phyloP scores from a whole-genome alignment of 2,329 filamentous ascomycete genomes.

The Hypoxylon sp. region DNA sequence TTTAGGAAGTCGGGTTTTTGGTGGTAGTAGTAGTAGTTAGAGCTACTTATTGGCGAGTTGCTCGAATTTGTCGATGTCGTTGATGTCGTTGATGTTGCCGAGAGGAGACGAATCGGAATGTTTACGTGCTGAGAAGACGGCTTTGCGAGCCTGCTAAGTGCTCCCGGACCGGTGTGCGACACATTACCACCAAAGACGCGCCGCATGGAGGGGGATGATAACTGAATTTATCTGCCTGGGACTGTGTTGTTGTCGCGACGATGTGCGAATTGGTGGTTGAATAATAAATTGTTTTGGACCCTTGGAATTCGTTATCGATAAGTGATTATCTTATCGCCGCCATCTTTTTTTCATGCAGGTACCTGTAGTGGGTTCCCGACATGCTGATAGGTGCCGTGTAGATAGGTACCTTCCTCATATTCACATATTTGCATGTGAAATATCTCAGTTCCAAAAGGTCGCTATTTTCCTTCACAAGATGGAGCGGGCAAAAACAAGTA shows the following conservation, averaged over 20 bases:
- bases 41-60: not conserved
- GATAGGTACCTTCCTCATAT: not conserved
- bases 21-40: not conserved
- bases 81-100: not conserved
- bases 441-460: not conserved
- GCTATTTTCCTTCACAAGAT: conserved; percentile 30
- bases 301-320: conserved; percentile 31
- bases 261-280: not conserved
- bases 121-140: not conserved
- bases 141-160: not conserved
- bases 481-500: conserved; percentile 49
- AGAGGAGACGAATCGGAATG: not conserved
- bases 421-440: not conserved
- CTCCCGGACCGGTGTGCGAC: not conserved
- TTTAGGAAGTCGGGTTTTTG: not conserved
- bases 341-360: conserved; percentile 16
- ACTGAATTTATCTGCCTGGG: not conserved
- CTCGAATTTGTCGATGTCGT: not conserved
- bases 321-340: conserved; percentile 25
- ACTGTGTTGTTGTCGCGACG: not conserved
- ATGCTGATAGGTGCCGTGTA: too few relatives aligned
- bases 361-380: too few relatives aligned
- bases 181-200: not conserved
- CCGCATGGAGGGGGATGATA: conserved; percentile 8
- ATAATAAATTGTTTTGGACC: not conserved